Base-by-base conservation (phyloP, 352 stramenopile species). In the Pythium dissimile region DNA sequence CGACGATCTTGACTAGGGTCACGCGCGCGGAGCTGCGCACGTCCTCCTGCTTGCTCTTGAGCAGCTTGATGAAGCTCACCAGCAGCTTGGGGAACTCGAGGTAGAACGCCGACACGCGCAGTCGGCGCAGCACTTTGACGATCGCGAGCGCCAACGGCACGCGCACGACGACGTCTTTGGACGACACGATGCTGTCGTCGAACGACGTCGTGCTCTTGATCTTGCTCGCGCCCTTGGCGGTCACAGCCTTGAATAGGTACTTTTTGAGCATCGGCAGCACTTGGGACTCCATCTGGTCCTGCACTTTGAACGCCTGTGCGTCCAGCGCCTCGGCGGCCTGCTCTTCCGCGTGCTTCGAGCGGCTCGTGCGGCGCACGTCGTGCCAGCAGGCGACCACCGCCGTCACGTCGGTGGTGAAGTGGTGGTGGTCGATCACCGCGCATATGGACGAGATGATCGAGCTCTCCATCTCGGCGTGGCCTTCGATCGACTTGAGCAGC, bases 71-170 rank as follows among this genome's bases (percentile, higher is more conserved):
- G 41, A 96, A 87, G 21, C 81, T 87, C 20, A 98, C 79, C 23
- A 99, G 72, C 35, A 99, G 72, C 55, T 96, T 96, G 6, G 92
- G 94, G 51, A 99, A 85, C 64, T 98, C 95, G 8, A 81, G 54
- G 63, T 98, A 90, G 67, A 98, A 98, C 30, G 80, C 86, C 9
- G 75, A 61, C 6, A 73, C 71, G 24, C 92, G 95, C 50, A 99
- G 78, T 31, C 97, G 96, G 48, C 96, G 86, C 47, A 98, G 85
- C 5, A 99, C 86, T 65, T 99, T 99, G n/a, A 99, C 80, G 37
- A 99, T 78, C 12, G 96, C 96, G 13, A 99, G 70, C 16, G 95
- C 94, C 30, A 99, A 69, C 10, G 92, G 85, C 20, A 98, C 87
- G 43, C 97, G 87, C 44, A 99, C 84, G 1, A 82, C 64, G 21